These are phyloP conservation scores for Kuraishia floccosa DNA, from an alignment of 805 yeast genomes.

Conservation along the genomic window DNA sequence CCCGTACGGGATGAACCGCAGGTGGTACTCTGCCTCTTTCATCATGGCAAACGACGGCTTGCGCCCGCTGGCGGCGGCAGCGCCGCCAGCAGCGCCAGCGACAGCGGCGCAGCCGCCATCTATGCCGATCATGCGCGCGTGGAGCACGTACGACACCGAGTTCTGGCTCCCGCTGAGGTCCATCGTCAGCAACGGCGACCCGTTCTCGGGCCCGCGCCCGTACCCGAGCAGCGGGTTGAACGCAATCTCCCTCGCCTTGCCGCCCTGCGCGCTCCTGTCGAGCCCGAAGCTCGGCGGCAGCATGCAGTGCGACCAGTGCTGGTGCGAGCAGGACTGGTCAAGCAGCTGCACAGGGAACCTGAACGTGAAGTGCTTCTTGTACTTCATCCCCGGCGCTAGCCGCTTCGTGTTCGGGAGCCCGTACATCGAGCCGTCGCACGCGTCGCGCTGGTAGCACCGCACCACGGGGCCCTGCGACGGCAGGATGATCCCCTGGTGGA, in stretches of 20 bases:
- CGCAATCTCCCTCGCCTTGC: slow-evolving; percentile 12
- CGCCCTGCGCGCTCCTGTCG: slow-evolving; percentile 13
- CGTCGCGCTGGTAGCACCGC: slow-evolving; percentile 25
- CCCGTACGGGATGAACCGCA: slow-evolving; percentile 18
- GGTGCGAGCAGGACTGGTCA: slow-evolving; percentile 39
- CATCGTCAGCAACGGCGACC: slow-evolving; percentile 39
- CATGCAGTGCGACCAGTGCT: slow-evolving; percentile 19
- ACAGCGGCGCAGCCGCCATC: no score
- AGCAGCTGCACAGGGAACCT: slow-evolving; percentile 39
- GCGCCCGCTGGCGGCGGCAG: slow-evolving; percentile 1
- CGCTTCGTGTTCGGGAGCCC: slow-evolving; percentile 34
- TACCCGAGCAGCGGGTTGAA: slow-evolving; percentile 35
- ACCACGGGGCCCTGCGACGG: slow-evolving; percentile 21
- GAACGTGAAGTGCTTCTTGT: slow-evolving; percentile 48
- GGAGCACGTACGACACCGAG: slow-evolving; percentile 39
- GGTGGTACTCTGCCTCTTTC: slow-evolving; percentile 9
- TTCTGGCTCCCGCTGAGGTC: slow-evolving; percentile 31
- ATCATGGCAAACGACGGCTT: slow-evolving; percentile 7
- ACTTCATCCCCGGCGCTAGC: slow-evolving; percentile 31
- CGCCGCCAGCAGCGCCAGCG: no score
- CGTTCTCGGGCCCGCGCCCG: slow-evolving; percentile 36
- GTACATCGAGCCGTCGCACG: slow-evolving; percentile 13
- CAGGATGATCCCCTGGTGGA: slow-evolving; percentile 2
- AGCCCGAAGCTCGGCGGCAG: slow-evolving; percentile 31
- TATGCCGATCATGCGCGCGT: slow-evolving; percentile 42